Base-by-base conservation (phyloP, 2,329 filamentous ascomycete species). In the Pseudogymnoascus sp. region DNA sequence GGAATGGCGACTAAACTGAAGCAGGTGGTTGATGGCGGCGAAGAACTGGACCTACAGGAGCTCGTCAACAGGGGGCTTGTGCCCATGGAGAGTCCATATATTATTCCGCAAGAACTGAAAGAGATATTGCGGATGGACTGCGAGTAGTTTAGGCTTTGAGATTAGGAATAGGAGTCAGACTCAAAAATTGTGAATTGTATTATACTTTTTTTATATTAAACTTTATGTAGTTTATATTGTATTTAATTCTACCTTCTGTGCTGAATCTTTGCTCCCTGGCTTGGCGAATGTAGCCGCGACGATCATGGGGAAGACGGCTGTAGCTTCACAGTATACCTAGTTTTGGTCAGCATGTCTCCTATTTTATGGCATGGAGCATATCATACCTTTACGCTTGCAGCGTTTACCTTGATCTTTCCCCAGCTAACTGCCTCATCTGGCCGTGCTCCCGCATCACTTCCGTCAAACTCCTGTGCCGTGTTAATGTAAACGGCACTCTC, bases 401-500 rank as follows among this genome's bases (percentile, higher is more conserved):
- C 94, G 59, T 87, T 89, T 41, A 86, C 80, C 75, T 95, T 97
- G 74, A 99, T 97, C 80, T 99, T 99, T 2, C 94, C 94, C 94
- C 94, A 99, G 64, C 92, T 97, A 14, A 99, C 90, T 4, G 94
- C 94, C 76, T 99, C 94, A 70, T 99, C 94, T 4, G 94, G 94
- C 61, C 94, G 81, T 3, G 94, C 94, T 1, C 94, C 94, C 0
- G 94, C 93, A 76, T 99, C 94, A 69, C 91, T 97, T 2, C 94
- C 94, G 72, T 99, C 94, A 72, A 97, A 99, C 73, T 99, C 94
- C 73, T 97, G 91, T 0, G 86, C 94, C 1, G 94, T 99, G 75
- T 99, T 99, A 74, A 99, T 91, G 73, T 96, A 99, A 1, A 99
- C 94, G 1, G 94, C 94, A 64, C 90, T 93, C 74, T 99, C 94